These are phyloP conservation scores for Pulveroboletus sp. DNA, from an alignment of 768 basidiomycete species.

Conservation along the genomic window DNA sequence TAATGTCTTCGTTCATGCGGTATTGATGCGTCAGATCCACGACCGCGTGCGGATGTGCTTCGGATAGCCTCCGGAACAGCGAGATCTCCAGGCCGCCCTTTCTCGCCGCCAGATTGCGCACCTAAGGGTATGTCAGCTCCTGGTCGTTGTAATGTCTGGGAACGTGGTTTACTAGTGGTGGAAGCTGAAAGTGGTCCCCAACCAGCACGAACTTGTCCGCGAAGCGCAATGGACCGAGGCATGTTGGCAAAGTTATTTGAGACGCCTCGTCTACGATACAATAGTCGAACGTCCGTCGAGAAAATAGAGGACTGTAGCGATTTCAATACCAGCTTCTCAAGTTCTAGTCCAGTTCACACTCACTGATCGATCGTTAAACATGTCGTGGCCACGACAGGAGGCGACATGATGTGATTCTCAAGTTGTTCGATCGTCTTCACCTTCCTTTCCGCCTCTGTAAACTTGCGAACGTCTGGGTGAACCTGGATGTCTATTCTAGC, in stretches of 20 bases:
- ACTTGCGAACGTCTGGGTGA: slow-evolving; percentile 72
- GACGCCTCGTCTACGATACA: slow-evolving; percentile 99
- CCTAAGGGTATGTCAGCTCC: slow-evolving; percentile 39
- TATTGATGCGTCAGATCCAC: slow-evolving; percentile 87
- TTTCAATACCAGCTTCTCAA: slow-evolving; percentile 5
- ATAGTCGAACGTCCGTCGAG: slow-evolving; percentile 82
- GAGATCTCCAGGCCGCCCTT: slow-evolving; percentile 86
- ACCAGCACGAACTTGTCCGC: slow-evolving; percentile 91
- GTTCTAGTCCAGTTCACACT: slow-evolving; percentile 27
- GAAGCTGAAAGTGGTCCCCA: slow-evolving; percentile 96
- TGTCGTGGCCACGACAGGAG: slow-evolving; percentile 94
- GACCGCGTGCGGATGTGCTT: slow-evolving; percentile 81
- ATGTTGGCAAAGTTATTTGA: slow-evolving; percentile 94
- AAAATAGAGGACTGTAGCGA: slow-evolving; percentile 68
- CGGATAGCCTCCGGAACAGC: slow-evolving; percentile 83
- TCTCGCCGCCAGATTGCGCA: slow-evolving; percentile 73
- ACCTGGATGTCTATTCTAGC: slow-evolving; percentile 44
- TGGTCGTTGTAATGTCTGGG: background rate
- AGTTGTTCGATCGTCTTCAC: slow-evolving; percentile 75
- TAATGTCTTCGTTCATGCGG: slow-evolving; percentile 95
- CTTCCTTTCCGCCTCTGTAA: slow-evolving; percentile 56
- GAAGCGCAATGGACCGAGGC: slow-evolving; percentile 86
- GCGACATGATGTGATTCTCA: slow-evolving; percentile 76
- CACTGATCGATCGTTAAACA: slow-evolving; percentile 93
- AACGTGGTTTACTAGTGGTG: slow-evolving; percentile 66